These are phyloP conservation scores for Penicillium bialowiezense DNA, from an alignment of 495 filamentous ascomycete genomes.

Conservation along the genomic window DNA sequence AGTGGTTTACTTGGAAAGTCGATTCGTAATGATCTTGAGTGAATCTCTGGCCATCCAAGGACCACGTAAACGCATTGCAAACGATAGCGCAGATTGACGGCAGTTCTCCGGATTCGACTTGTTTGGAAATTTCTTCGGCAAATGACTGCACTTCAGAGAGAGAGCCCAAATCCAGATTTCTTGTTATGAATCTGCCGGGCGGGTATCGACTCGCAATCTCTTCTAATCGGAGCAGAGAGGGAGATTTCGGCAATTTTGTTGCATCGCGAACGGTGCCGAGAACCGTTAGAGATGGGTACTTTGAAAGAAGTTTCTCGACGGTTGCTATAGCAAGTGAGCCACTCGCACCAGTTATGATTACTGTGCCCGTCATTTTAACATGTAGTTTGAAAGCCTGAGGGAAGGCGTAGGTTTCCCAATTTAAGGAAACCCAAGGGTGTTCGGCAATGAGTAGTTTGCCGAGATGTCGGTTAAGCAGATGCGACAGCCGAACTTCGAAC, in stretches of 20 bases:
- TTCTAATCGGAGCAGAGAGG: conserved; percentile 4
- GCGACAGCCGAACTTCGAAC: too few species aligned
- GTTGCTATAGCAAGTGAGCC: conserved; percentile 36
- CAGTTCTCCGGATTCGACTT: conserved; percentile 32
- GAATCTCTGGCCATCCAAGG: conserved; percentile 10
- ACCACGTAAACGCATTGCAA: conserved; percentile 41
- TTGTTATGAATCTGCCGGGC: conserved; percentile 23
- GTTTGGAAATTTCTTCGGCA: conserved; percentile 20
- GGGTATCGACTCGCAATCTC: not conserved
- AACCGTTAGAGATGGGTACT: conserved; percentile 29
- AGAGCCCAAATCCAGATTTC: conserved; percentile 36
- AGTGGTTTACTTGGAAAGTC: conserved; percentile 45
- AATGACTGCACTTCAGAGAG: conserved; percentile 35
- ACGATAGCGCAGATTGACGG: conserved; percentile 44
- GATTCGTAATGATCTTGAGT: conserved; percentile 41
- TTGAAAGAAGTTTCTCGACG: conserved; percentile 29
- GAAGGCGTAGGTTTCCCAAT: too few species aligned
- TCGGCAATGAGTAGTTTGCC: too few species aligned
- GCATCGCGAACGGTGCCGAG: conserved; percentile 44
- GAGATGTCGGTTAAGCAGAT: too few species aligned
- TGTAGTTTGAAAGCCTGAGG: too few species aligned
- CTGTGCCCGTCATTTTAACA: conserved; percentile 30
- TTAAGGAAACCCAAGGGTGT: too few species aligned
- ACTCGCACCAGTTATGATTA: conserved; percentile 48
- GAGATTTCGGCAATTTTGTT: not conserved